Conservation (phyloP, 305 asterid genomes). For the Fraxinus angustifolia region DNA sequence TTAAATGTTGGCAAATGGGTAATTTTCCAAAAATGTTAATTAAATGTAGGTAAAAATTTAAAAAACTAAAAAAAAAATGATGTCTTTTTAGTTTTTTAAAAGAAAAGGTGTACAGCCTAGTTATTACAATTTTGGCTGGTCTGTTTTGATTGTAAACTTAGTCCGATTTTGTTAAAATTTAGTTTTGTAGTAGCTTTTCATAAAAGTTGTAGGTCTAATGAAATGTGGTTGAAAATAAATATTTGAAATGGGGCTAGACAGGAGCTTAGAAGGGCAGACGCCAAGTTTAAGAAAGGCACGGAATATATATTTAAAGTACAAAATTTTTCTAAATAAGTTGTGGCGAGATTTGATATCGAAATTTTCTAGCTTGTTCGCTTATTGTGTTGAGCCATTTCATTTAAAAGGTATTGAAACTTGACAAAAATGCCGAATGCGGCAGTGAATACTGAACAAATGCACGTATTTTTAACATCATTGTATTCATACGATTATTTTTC, state of each 20-base stretch:
- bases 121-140: neutral
- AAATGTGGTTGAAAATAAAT: neutral
- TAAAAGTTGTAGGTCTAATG: neutral
- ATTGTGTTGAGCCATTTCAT: neutral
- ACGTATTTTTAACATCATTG: neutral
- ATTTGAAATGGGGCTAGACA: neutral
- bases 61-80: neutral
- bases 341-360: neutral
- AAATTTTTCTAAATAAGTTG: neutral
- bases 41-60: neutral
- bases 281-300: neutral
- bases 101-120: neutral
- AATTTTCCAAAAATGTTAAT: neutral
- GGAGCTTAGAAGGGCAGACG: neutral
- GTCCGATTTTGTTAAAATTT: neutral
- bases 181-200: neutral
- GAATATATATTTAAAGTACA: neutral
- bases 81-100: neutral
- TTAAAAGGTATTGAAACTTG: neutral
- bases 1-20: neutral
- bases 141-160: neutral
- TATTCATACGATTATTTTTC: neutral
- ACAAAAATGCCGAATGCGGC: neutral
- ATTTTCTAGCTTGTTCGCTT: neutral
- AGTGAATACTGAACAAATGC: neutral